Base-by-base conservation (phyloP, 2,329 filamentous ascomycete species). In the Trichoderma sp. region DNA sequence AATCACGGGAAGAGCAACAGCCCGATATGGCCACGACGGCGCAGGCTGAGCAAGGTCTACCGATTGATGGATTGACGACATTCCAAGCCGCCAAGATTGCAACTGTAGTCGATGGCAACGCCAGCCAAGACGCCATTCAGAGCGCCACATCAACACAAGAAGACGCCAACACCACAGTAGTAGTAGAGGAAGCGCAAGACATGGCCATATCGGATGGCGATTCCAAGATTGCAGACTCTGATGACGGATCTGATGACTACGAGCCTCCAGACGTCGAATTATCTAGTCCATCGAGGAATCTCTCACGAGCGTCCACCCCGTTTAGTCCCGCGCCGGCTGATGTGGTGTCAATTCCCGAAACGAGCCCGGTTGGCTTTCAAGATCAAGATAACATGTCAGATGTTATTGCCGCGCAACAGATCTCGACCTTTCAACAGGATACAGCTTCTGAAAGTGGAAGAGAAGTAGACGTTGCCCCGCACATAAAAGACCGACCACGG, bases 231-330 rank as follows among this genome's bases (percentile, higher is more conserved):
- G 82, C 79, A 53, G 73, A 69, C 13, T 69, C 67, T 27, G 72
- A 72, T n/a, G 72, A 73, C 29, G 72, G 70, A 27, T 84, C 84
- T 2, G 86, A 88, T 68, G 82, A 78, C 58, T 87, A 88, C 72
- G 85, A 89, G 70, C 86, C 86, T 57, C 84, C 84, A 19, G 83
- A 82, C 64, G 80, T 79, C 25, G 69, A 67, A 5, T 25, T 54
- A 3, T 58, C 69, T 34, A 56, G 45, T 19, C 63, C 59, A 6
- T 48, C 59, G 4, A 19, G 13, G 27, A 45, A 39, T 29, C 42
- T 19, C 7, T 53, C 57, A 13, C 56, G 42, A 48, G 57, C 57
- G 13, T 70, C 64, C 48, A 68, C 52, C 7, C 69, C 54, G 4
- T 58, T 52, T n/a, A 69, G 64, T 42, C 50, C 69, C 45, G 45